Conservation (phyloP, 768 basidiomycete genomes). For the Amanita inopinata region DNA sequence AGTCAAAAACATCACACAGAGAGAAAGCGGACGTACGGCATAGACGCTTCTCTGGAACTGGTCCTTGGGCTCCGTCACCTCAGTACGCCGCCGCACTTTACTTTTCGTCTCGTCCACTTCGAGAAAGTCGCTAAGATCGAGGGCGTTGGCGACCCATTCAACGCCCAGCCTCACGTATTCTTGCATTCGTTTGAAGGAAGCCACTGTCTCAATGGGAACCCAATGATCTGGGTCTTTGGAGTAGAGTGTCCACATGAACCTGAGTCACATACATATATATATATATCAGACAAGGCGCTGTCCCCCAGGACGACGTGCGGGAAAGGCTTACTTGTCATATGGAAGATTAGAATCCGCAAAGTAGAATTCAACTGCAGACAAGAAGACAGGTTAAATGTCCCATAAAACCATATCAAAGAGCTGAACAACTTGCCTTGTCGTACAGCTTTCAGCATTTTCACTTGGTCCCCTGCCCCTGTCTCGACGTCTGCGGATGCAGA, state of each 20-base stretch:
- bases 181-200: conserved; percentile 94
- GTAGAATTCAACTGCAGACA: conserved; percentile 81
- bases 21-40: conserved; percentile 48
- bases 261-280: conserved; percentile 16
- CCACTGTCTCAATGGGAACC: conserved; percentile 79
- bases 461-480: conserved; percentile 24
- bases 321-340: conserved; percentile 62
- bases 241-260: conserved; percentile 94
- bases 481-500: too few species aligned
- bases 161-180: conserved; percentile 52
- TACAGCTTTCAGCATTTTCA: conserved; percentile 37
- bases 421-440: conserved; percentile 38
- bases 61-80: conserved; percentile 67
- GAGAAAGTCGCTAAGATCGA: conserved; percentile 44
- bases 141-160: conserved; percentile 62
- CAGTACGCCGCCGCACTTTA: conserved; percentile 67
- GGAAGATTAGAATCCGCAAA: conserved; percentile 96
- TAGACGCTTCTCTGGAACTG: conserved; percentile 82
- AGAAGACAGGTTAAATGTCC: background rate
- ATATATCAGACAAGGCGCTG: background rate
- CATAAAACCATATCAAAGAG: background rate
- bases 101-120: conserved; percentile 67
- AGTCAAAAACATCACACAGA: background rate
- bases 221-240: conserved; percentile 77
- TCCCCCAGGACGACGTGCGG: too few species aligned